These are phyloP conservation scores for Tetracladium marchalianum DNA, from an alignment of 495 filamentous ascomycete species.

Conservation along the genomic window DNA sequence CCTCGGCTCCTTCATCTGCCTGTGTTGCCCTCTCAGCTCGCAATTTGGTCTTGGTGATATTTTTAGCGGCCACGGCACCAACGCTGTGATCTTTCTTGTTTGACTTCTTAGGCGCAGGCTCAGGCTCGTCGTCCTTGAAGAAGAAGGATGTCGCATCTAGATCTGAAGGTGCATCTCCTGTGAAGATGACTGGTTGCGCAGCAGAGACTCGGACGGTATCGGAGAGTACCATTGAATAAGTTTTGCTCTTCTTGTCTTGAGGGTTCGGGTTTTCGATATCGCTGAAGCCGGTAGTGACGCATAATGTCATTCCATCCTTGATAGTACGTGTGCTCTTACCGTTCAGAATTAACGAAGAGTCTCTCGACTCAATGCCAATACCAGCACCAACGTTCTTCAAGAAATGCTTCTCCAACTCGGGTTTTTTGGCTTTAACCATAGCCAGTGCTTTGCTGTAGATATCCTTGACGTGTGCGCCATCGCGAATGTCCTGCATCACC, in stretches of 20 bases:
- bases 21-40: slow-evolving; percentile 82
- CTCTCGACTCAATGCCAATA: slow-evolving; percentile 85
- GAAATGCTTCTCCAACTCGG: slow-evolving; percentile 89
- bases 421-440: slow-evolving; percentile 75
- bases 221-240: slow-evolving; percentile 79
- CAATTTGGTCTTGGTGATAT: slow-evolving; percentile 87
- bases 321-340: slow-evolving; percentile 72
- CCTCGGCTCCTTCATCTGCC: slow-evolving; percentile 82
- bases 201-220: slow-evolving; percentile 85
- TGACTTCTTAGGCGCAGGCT: slow-evolving; percentile 57
- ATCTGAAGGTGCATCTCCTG: slow-evolving; percentile 80
- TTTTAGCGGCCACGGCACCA: slow-evolving; percentile 76
- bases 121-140: slow-evolving; percentile 82
- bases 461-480: slow-evolving; percentile 80
- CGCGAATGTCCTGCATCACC: slow-evolving; percentile 80
- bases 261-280: slow-evolving; percentile 76
- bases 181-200: slow-evolving; percentile 77
- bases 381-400: slow-evolving; percentile 80
- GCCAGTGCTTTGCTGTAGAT: slow-evolving; percentile 79
- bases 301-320: slow-evolving; percentile 95
- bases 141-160: slow-evolving; percentile 92
- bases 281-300: slow-evolving; percentile 75
- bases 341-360: slow-evolving; percentile 71
- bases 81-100: slow-evolving; percentile 73
- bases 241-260: slow-evolving; percentile 76